phyloP scores from a whole-genome alignment of 371 early-diverging fungal genomes.

The Mortierella sp. region DNA sequence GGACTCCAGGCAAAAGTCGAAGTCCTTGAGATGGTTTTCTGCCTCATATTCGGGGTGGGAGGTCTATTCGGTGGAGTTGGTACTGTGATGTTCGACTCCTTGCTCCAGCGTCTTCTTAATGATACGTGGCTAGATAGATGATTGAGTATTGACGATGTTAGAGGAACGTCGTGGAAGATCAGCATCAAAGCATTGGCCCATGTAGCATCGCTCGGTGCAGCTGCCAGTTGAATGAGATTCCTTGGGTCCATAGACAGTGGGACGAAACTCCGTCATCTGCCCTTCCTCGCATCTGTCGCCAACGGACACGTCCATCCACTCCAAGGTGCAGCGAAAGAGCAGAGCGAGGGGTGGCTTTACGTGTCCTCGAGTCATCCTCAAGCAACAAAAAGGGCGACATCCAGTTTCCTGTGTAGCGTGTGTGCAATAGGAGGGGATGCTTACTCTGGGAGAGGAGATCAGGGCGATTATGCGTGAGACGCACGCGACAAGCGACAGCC shows the following conservation, averaged over 20 bases:
- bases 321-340: no score
- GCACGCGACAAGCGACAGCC: conserved; percentile 17
- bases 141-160: not conserved
- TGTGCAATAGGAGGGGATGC: not conserved
- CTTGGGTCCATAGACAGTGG: no score
- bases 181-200: no score
- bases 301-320: no score
- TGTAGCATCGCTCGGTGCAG: no score
- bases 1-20: conserved; percentile 89
- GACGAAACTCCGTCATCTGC: no score
- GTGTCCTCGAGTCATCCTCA: no score
- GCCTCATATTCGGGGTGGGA: conserved; percentile 47
- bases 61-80: conserved; percentile 10
- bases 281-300: no score
- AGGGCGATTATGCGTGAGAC: not conserved
- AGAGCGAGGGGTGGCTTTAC: no score
- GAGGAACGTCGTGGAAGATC: no score
- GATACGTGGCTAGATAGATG: conserved; percentile 10
- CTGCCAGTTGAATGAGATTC: no score
- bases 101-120: not conserved
- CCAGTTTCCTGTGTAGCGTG: not conserved
- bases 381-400: no score
- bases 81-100: not conserved
- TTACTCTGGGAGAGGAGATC: conserved; percentile 1
- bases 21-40: conserved; percentile 81